These are phyloP conservation scores for Amaranthus tricolor DNA, from an alignment of 179 eudicot species.

Conservation along the genomic window DNA sequence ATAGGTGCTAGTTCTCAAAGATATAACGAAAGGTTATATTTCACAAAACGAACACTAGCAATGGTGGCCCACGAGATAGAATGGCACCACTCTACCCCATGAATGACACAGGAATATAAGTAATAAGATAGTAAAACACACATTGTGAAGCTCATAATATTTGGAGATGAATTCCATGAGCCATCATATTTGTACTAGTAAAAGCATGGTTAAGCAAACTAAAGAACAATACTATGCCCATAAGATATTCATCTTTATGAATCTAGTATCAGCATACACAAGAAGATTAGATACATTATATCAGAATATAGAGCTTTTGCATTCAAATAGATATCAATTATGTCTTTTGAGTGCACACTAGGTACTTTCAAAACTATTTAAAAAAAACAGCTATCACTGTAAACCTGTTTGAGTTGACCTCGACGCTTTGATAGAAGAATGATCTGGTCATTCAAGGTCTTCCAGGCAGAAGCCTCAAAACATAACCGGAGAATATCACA, in stretches of 20 bases:
- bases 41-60: too few relatives aligned
- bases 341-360: neutral
- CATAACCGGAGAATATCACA: slow-evolving; percentile 64
- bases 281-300: neutral
- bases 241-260: neutral
- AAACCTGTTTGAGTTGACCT: slow-evolving; percentile 83
- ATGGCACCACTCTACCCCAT: too few relatives aligned
- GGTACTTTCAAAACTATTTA: neutral
- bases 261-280: neutral
- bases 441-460: slow-evolving; percentile 78
- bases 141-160: too few relatives aligned
- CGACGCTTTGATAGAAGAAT: slow-evolving; percentile 70
- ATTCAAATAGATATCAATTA: neutral
- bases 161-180: neutral
- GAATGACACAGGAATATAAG: too few relatives aligned
- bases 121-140: too few relatives aligned
- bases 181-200: neutral
- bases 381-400: neutral
- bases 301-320: neutral
- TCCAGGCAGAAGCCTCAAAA: slow-evolving; percentile 73
- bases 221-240: neutral
- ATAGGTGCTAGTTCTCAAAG: too few relatives aligned
- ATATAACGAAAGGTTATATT: too few relatives aligned
- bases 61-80: too few relatives aligned
- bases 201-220: neutral